Evolutionary conservation across 192 early-diverging fungal species (phyloP), one percentile per base, ranked within the genome.

Genomic region (Rhizophagus sp.): DNA sequence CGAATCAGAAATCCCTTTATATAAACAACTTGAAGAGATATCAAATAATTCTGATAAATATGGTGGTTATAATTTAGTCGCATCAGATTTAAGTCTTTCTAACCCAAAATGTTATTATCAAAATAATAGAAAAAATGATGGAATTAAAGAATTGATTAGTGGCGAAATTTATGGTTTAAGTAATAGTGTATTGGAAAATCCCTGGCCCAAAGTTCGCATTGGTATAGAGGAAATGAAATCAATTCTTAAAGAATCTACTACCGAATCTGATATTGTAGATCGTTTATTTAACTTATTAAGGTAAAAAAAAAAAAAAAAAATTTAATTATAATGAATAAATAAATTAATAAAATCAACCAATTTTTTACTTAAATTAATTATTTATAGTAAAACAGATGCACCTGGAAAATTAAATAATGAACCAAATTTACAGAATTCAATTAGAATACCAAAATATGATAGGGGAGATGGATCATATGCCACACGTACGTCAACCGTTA

Each of bases 41-140:
- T 11, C 24, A 80, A 36, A n/a, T 61, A 2, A 24, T 71, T 15
- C 63, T 49, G 1, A 79, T 11, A 63, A 47, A 9, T 87, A 74
- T 79, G 80, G 82, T 47, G 86, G 86, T 1, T 87, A 81, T 52
- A 87, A 79, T 74, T 27, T 87, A 22, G 68, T 87, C 27, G 80
- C 81, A 62, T 62, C 61, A 11, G 80, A 81, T 41, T 57, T 82
- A 57, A 44, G 41, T 61, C 9, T 17, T 6, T 25, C 69, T 4
- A n/a, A 78, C 11, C 34, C 68, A 13, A 66, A 65, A n/a, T 67
- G 79, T 52, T 49, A 49, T 33, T 84, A 85, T 72, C 82, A 39
- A 49, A 73, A 68, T 11, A 87, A 87, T 63, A 72, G 82, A 81
- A 49, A 50, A 39, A 44, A 80, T 12, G 13, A n/a, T 19, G 27